phyloP scores from a whole-genome alignment of 2,329 filamentous ascomycete species.

The Thermoascus crustaceus region DNA sequence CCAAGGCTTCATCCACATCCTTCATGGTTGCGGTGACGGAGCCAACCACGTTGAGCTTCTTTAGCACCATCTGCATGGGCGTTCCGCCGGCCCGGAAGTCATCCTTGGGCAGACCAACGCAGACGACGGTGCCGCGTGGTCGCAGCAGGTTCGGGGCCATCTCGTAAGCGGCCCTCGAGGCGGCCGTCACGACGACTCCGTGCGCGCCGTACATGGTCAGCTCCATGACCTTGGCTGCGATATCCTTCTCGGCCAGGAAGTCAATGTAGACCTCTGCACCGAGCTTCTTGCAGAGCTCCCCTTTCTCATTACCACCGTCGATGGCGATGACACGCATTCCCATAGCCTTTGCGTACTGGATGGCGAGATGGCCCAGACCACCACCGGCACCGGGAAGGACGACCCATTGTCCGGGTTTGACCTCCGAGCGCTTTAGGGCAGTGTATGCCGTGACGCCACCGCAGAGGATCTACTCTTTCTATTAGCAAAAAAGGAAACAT shows the following conservation, averaged over 20 bases:
- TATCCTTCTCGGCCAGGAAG: conserved; percentile 24
- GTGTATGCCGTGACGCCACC: conserved; percentile 28
- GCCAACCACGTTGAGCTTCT: conserved; percentile 36
- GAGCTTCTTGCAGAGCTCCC: conserved; percentile 26
- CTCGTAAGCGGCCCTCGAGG: conserved; percentile 27
- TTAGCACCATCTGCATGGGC: conserved; percentile 32
- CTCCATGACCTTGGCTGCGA: conserved; percentile 23
- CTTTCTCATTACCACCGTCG: conserved; percentile 15
- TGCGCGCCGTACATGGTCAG: conserved; percentile 31
- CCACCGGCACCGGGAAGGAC: conserved; percentile 20
- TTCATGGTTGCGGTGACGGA: conserved; percentile 37
- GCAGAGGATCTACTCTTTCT: conserved; percentile 30
- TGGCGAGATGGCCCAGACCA: conserved; percentile 22
- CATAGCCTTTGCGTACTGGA: conserved; percentile 27
- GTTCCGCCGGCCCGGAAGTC: conserved; percentile 29
- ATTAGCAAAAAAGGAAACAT: conserved; percentile 17
- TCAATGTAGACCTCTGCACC: conserved; percentile 31
- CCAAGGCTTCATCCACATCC: conserved; percentile 40
- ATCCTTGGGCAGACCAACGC: conserved; percentile 29
- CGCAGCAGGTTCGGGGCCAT: conserved; percentile 23
- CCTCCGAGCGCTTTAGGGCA: conserved; percentile 1
- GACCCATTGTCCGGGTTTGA: conserved; percentile 20
- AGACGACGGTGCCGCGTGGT: conserved; percentile 30
- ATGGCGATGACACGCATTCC: conserved; percentile 12
- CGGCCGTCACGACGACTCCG: conserved; percentile 27